Evolutionary conservation across 345 rosid genomes (phyloP).

Genomic region (Erodium maritimum): DNA sequence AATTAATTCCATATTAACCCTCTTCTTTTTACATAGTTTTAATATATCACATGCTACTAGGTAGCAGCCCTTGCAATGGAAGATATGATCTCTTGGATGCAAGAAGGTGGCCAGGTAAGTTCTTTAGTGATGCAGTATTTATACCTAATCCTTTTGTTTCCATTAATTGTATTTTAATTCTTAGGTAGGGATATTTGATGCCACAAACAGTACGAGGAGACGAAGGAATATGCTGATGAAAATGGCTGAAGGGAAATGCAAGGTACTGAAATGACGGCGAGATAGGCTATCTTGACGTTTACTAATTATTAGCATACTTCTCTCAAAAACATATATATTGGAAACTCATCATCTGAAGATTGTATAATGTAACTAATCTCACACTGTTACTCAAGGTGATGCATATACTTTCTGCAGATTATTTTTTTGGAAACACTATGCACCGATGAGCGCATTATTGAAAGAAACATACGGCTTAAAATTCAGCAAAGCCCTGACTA

Average conservation of each 20-base stretch:
- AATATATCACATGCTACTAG: constrained; percentile 76
- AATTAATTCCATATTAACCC: constrained; percentile 16
- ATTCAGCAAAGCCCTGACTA: constrained; percentile 99
- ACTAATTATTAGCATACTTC: too few relatives aligned
- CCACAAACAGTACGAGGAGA: constrained; percentile 75
- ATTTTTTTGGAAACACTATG: constrained; percentile 95
- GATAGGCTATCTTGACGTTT: not conserved
- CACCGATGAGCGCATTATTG: constrained; percentile 86
- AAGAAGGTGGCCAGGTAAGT: constrained; percentile 97
- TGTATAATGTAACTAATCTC: not conserved
- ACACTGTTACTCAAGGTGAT: not conserved
- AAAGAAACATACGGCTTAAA: constrained; percentile 94
- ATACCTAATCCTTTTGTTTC: constrained; percentile 13
- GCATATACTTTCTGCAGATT: constrained; percentile 32
- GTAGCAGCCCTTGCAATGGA: constrained; percentile 99
- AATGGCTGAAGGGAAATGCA: constrained; percentile 99
- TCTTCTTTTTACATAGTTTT: constrained; percentile 66
- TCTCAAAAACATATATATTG: too few relatives aligned
- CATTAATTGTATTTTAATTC: constrained; percentile 15
- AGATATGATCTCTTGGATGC: constrained; percentile 99
- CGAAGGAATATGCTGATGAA: constrained; percentile 98
- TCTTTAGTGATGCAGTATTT: constrained; percentile 6
- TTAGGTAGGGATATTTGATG: constrained; percentile 98
- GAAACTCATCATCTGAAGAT: constrained; percentile 8
- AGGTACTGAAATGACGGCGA: constrained; percentile 36